phyloP scores from a whole-genome alignment of 805 yeast species.

The Candida pseudoglaebosa region DNA sequence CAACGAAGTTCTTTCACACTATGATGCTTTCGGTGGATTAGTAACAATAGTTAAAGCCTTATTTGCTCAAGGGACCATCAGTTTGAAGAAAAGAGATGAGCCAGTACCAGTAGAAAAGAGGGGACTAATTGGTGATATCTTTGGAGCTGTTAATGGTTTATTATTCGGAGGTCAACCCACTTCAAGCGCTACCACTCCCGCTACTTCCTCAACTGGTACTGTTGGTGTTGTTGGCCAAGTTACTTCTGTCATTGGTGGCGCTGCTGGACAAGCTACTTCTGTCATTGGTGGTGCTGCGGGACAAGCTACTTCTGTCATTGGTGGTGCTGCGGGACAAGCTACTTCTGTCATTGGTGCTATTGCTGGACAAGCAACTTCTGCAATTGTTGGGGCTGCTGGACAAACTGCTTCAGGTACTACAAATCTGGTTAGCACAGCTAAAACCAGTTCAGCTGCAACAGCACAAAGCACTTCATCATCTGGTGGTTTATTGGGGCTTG shows the following conservation, averaged over 20 bases:
- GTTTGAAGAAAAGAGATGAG: conserved; percentile 3
- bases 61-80: conserved; percentile 8
- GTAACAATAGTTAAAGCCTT: conserved; percentile 6
- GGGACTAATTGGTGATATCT: conserved; percentile 8
- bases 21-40: conserved; percentile 6
- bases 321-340: not conserved
- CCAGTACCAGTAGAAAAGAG: conserved; percentile 6
- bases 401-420: not conserved
- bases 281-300: not conserved
- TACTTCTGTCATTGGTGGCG: not conserved
- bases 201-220: not conserved
- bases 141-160: conserved; percentile 5
- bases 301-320: not conserved
- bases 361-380: not conserved
- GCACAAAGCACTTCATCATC: not conserved
- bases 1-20: conserved; percentile 9
- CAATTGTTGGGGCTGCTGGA: not conserved
- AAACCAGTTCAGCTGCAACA: not conserved
- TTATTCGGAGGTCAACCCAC: not conserved
- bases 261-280: not conserved
- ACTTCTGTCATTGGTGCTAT: not conserved
- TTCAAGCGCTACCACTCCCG: conserved; percentile 1
- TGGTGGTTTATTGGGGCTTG: not conserved
- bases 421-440: not conserved
- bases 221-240: not conserved